Evolutionary conservation across 177 flowering plant species (phyloP).

Genomic region (Vitis hybrid): DNA sequence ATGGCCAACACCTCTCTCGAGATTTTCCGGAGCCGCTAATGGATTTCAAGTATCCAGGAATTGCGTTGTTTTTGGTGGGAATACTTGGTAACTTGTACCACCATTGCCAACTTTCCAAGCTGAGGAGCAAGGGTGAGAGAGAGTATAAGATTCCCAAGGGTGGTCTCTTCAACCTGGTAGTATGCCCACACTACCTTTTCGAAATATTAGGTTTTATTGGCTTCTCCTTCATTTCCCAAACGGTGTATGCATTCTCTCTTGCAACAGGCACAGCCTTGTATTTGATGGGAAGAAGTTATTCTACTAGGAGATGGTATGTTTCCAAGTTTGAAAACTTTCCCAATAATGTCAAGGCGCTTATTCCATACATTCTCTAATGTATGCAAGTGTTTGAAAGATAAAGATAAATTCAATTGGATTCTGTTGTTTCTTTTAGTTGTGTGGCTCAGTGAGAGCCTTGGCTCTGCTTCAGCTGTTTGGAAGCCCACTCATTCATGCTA

Average conservation of each 20-base stretch:
- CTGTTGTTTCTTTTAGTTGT: no score
- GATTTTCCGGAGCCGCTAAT: constrained; percentile 43
- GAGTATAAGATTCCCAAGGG: constrained; percentile 46
- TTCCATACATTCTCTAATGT: constrained; percentile 57
- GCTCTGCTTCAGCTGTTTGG: no score
- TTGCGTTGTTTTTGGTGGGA: constrained; percentile 44
- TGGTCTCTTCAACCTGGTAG: constrained; percentile 26
- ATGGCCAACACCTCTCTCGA: constrained; percentile 42
- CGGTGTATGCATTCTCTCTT: constrained; percentile 10
- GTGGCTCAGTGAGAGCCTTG: no score
- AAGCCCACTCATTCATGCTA: no score
- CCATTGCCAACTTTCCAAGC: constrained; percentile 51
- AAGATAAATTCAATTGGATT: no score
- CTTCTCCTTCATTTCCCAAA: constrained; percentile 25
- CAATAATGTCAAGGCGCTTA: constrained; percentile 41
- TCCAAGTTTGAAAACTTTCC: constrained; percentile 39
- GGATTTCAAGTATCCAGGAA: constrained; percentile 46
- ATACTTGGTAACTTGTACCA: constrained; percentile 68
- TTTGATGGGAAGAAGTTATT: constrained; percentile 31
- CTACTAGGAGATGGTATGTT: constrained; percentile 32
- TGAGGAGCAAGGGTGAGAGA: constrained; percentile 30
- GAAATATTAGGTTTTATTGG: constrained; percentile 25
- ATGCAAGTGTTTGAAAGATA: no score
- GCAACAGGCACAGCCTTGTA: constrained; percentile 14
- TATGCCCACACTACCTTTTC: constrained; percentile 38